These are phyloP conservation scores for Bocquillonia castaneifolia DNA, from an alignment of 441 rosid species.

Conservation along the genomic window DNA sequence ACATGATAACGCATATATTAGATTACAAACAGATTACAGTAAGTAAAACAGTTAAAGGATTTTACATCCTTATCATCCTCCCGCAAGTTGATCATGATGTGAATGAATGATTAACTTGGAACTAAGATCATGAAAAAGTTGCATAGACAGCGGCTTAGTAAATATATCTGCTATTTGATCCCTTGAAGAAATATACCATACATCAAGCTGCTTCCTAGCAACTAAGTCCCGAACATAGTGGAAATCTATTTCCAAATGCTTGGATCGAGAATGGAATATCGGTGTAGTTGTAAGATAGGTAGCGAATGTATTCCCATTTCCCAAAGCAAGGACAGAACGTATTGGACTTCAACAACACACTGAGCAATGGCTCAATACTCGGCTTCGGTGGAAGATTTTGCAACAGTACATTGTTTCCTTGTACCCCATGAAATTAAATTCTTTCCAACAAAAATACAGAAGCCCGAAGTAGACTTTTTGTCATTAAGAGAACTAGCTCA, in stretches of 20 bases:
- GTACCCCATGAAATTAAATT: not conserved
- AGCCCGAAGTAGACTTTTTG: not conserved
- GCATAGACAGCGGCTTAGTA: not conserved
- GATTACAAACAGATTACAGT: no score
- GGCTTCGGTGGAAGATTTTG: not conserved
- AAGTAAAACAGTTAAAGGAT: no score
- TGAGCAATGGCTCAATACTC: not conserved
- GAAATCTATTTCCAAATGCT: no score
- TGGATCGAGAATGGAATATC: not conserved
- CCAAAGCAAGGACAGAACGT: not conserved
- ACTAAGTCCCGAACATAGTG: conserved; percentile 1
- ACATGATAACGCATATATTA: no score
- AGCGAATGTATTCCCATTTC: not conserved
- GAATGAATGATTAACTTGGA: no score
- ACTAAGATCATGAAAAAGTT: no score
- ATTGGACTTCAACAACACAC: not conserved
- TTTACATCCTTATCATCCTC: no score
- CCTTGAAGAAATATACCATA: not conserved
- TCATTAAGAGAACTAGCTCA: not conserved
- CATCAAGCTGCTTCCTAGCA: not conserved
- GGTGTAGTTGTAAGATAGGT: not conserved
- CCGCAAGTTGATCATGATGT: no score
- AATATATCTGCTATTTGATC: not conserved
- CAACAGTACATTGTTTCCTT: not conserved
- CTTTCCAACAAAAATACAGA: not conserved